phyloP scores from a whole-genome alignment of 108 stramenopile species.

The Fragilaria crotonensis region DNA sequence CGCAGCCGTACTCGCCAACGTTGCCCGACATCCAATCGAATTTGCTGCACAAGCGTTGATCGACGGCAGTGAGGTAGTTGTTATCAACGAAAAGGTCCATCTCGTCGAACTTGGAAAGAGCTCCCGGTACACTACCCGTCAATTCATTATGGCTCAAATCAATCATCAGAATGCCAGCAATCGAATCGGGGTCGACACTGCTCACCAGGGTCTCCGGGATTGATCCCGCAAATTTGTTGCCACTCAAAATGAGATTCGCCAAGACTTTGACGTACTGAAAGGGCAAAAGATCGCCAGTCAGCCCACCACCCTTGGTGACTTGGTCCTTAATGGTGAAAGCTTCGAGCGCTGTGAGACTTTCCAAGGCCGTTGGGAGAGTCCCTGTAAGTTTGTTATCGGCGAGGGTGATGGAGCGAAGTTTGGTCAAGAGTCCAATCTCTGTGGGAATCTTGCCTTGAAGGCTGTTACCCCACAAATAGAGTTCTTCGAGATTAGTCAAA shows the following conservation, averaged over 20 bases:
- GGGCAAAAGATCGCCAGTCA: not conserved
- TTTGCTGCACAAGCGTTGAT: conserved; percentile 42
- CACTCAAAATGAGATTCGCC: conserved; percentile 2
- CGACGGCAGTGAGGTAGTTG: conserved; percentile 52
- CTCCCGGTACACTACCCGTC: conserved; percentile 38
- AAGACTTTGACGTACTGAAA: not conserved
- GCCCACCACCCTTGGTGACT: conserved; percentile 1
- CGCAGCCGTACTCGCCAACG: conserved; percentile 41
- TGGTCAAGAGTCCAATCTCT: conserved; percentile 27
- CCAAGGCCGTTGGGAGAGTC: not conserved
- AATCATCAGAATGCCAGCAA: no score
- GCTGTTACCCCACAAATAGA: conserved; percentile 44
- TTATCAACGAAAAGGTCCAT: conserved; percentile 62
- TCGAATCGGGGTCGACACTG: conserved; percentile 5
- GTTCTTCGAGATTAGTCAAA: conserved; percentile 38
- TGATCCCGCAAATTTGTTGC: conserved; percentile 1
- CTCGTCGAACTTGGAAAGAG: conserved; percentile 30
- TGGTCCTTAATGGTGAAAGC: conserved; percentile 18
- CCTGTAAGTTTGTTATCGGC: conserved; percentile 9
- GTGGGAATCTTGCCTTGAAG: conserved; percentile 56
- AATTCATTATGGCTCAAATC: conserved; percentile 36
- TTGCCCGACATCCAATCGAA: conserved; percentile 20
- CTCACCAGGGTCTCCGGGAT: conserved; percentile 1
- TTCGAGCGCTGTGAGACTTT: conserved; percentile 10
- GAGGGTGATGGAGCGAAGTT: not conserved